These are phyloP conservation scores for Mollisia scopiformis DNA, from an alignment of 2,329 filamentous ascomycete species.

Conservation along the genomic window DNA sequence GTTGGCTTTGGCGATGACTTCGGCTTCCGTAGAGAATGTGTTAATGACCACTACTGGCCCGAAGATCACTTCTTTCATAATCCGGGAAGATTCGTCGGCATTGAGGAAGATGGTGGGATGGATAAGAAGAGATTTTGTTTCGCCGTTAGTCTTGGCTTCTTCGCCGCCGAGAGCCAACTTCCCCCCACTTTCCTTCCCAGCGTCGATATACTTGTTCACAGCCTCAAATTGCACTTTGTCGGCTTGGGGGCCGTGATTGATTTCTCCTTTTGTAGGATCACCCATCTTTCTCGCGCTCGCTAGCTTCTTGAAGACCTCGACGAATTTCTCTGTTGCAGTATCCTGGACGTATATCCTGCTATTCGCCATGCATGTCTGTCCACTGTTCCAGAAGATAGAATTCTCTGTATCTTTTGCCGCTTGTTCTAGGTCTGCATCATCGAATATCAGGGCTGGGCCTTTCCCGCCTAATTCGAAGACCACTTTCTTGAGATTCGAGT, in stretches of 20 bases:
- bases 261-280: constrained; percentile 59
- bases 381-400: constrained; percentile 68
- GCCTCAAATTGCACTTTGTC: constrained; percentile 39
- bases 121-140: constrained; percentile 18
- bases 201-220: constrained; percentile 25
- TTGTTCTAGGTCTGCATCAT: constrained; percentile 48
- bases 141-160: constrained; percentile 15
- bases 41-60: constrained; percentile 64
- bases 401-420: constrained; percentile 46
- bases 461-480: constrained; percentile 49
- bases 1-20: constrained; percentile 56
- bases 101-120: constrained; percentile 31
- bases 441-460: constrained; percentile 46
- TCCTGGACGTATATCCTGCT: constrained; percentile 71
- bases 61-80: constrained; percentile 30
- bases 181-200: constrained; percentile 19
- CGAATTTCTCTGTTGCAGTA: constrained; percentile 61
- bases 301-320: constrained; percentile 59
- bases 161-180: constrained; percentile 30
- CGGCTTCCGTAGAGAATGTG: constrained; percentile 59
- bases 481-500: constrained; percentile 45
- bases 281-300: constrained; percentile 58
- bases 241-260: constrained; percentile 60
- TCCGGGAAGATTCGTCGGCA: constrained; percentile 43
- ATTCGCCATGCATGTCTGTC: constrained; percentile 76